These are phyloP conservation scores for Phalaenopsis aphrodite DNA, from an alignment of 106 monocot species.

Conservation along the genomic window DNA sequence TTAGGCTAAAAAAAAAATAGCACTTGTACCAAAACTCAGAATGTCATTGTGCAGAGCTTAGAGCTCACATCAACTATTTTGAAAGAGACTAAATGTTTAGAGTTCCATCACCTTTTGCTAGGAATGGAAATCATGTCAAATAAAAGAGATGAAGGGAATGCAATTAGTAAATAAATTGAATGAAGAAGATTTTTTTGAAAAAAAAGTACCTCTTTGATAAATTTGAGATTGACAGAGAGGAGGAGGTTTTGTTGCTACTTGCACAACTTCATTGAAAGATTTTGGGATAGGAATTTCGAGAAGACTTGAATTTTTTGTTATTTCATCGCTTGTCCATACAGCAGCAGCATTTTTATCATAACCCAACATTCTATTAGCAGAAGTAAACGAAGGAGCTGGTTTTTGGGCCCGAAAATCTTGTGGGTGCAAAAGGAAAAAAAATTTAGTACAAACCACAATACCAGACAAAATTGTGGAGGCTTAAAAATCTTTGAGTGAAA, in stretches of 20 bases:
- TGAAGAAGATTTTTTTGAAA: background rate
- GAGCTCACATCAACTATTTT: too few relatives aligned
- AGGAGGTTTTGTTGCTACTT: background rate
- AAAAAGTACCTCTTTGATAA: slow-evolving; percentile 3
- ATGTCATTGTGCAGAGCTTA: too few relatives aligned
- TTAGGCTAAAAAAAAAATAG: too few relatives aligned
- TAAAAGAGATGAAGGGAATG: background rate
- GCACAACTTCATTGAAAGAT: background rate
- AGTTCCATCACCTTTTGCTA: background rate
- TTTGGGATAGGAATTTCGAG: background rate
- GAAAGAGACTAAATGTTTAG: too few relatives aligned
- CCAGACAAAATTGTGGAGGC: background rate
- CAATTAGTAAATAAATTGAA: background rate
- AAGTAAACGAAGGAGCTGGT: slow-evolving; percentile 1
- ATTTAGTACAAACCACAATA: background rate
- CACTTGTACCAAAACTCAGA: too few relatives aligned
- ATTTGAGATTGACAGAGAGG: background rate
- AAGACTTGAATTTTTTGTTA: background rate
- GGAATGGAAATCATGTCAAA: background rate
- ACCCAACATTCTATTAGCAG: background rate
- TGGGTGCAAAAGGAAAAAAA: background rate
- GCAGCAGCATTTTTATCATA: background rate
- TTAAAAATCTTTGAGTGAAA: background rate
- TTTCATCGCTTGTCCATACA: background rate
- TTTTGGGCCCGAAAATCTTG: slow-evolving; percentile 57